A percentile compares a stretch with the other conserved stretches of the same genome.
Evolutionary conservation across 1,284 basidiomycete genomes (phyloP).

Genomic region (Athelia sp.): DNA sequence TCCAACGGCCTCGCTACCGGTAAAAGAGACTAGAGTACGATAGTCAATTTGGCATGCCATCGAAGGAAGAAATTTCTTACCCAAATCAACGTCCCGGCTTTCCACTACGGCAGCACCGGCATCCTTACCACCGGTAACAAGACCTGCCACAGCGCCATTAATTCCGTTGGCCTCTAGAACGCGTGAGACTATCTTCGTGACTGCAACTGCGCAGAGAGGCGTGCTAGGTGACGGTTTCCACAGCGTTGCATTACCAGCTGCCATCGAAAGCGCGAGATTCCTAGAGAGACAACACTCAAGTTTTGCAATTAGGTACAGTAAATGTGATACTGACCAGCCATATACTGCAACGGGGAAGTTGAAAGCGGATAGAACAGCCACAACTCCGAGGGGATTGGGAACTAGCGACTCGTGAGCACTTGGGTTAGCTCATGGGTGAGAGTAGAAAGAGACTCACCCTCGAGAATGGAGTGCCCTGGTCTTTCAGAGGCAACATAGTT

Average conservation of each 20-base stretch:
- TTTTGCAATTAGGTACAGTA: not conserved
- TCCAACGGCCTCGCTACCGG: conserved; percentile 87
- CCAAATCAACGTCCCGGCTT: conserved; percentile 70
- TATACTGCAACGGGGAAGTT: conserved; percentile 94
- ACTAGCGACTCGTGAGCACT: conserved; percentile 39
- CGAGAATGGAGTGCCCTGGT: conserved; percentile 86
- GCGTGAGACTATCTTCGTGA: conserved; percentile 77
- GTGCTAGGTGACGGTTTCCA: conserved; percentile 96
- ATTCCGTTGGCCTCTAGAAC: conserved; percentile 82
- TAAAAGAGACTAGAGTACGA: conserved; percentile 72
- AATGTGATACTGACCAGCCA: conserved; percentile 55
- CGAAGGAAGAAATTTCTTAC: conserved; percentile 30
- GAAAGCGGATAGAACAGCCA: conserved; percentile 90
- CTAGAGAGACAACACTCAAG: conserved; percentile 30
- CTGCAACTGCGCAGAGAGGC: conserved; percentile 82
- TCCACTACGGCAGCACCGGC: conserved; percentile 77
- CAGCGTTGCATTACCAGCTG: conserved; percentile 88
- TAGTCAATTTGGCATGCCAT: conserved; percentile 1
- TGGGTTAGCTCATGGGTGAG: conserved; percentile 4
- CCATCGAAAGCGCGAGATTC: conserved; percentile 88
- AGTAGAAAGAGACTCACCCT: conserved; percentile 43
- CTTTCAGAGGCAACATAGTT: conserved; percentile 81
- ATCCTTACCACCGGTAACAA: conserved; percentile 82
- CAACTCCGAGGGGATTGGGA: conserved; percentile 88
- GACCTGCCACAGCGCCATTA: conserved; percentile 76